Evolutionary conservation across 2,329 filamentous ascomycete genomes (phyloP), one percentile per base, ranked within the genome.

Genomic region (Leptographium lundbergii): DNA sequence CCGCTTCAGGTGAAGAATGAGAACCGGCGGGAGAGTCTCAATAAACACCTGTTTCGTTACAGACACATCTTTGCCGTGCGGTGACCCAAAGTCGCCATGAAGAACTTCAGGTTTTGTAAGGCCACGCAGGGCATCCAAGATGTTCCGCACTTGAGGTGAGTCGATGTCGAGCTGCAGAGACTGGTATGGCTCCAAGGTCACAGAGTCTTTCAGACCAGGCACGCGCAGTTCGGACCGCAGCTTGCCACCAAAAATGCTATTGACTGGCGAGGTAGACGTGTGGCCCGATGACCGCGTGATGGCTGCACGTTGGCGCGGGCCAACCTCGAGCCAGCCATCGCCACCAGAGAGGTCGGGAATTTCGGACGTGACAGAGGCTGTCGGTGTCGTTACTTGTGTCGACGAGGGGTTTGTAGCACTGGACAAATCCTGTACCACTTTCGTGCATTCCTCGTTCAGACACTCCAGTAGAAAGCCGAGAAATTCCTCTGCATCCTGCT

Each of bases 401-500:
- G 39, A 34, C 2, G 69, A 69, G 7, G 66, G 64, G n/a, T 62
- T 57, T 24, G 63, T 69, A 14, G 70, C 65, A 13, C 67, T 69
- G 6, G 75, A 73, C 59, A 74, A 75, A 10, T 57, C 59, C 63
- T 82, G 81, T 75, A 95, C 88, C 54, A 92, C 85, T 60, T 85
- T 80, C 19, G 85, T 83, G 69, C 91, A 96, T 71, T 99, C 94
- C 64, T 97, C 91, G 66, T 96, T 91, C 39, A 99, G 81, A 54
- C 90, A 89, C 67, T 96, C 91, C 4, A 99, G 78, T 39, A 99
- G 77, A 70, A 97, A 95, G 0, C 91, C 92, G 27, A 99, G 77
- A 65, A 99, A 99, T 68, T 99, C 94, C 69, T 99, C 91, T 1
- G 94, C 94, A 74, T 99, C 94, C 76, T 99, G 92, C 70, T 99